Evolutionary conservation across 345 rosid species (phyloP), one percentile per base, ranked within the genome.

Genomic region (Physaria fendleri): DNA sequence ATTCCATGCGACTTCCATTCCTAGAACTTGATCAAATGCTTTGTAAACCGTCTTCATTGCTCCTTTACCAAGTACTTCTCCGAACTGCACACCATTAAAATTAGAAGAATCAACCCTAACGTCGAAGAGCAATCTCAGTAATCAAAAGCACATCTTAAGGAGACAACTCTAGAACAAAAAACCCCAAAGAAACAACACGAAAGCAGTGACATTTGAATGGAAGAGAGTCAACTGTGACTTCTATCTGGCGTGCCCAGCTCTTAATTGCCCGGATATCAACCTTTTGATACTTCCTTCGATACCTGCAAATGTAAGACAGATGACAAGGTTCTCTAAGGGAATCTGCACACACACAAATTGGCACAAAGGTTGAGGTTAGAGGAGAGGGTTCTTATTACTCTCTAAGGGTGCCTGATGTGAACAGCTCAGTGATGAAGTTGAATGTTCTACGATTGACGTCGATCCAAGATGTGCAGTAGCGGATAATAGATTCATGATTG

Each of bases 1-100:
- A 72, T 83, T 93, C 99, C 99, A 93, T 2, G 99, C 99, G 38
- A 89, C 97, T 69, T 93, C 99, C 78, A 93, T 85, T 13, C 90
- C 99, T 23, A 81, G 68, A 41, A 78, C 78, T 54, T 89, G 85
- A 56, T 93, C 94, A 44, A 93, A 93, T 10, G 97, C 97, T 69
- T 70, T 87, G 60, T 89, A 93, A 72, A 93, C 99, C 4, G 87
- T 93, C 75, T 93, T 93, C 91, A 77, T 79, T 30, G 99, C 99
- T 16, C 99, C 99, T 78, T 72, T 87, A 15, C 99, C 99, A 50
- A 93, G 82, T 41, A 93, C 65, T 43, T 89, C 97, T 50, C 78
- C 75, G 17, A 76, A 83, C 99, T 93, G 79, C 71, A 45, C 34
- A 53, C 43, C 46, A 17, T 25, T n/a, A 3, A 9, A 32, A 32